Conservation (phyloP, 345 rosid genomes). For the Syzygium jambos region DNA sequence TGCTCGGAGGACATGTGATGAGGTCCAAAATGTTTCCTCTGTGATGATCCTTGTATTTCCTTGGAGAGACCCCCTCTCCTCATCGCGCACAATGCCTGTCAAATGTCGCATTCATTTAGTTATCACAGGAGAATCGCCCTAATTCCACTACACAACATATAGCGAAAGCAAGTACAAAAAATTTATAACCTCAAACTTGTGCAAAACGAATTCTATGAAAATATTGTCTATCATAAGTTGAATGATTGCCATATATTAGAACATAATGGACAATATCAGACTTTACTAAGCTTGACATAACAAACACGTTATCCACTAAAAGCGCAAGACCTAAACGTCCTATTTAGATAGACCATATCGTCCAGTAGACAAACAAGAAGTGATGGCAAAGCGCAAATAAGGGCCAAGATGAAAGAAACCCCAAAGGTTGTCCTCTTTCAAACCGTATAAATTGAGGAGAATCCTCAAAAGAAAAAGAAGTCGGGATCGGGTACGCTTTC, state of each 20-base stretch:
- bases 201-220: neutral
- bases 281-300: neutral
- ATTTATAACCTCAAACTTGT: neutral
- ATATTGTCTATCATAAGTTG: neutral
- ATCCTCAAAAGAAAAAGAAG: no score
- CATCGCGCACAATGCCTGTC: constrained; percentile 55
- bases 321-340: no score
- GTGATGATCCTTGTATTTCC: neutral
- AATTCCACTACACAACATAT: neutral
- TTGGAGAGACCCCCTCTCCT: constrained; percentile 30
- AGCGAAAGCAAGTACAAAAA: no score
- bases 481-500: no score
- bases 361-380: no score
- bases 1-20: constrained; percentile 50
- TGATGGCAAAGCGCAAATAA: no score
- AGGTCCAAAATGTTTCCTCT: constrained; percentile 27
- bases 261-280: neutral
- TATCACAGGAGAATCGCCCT: neutral
- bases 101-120: neutral
- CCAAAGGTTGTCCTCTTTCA: no score
- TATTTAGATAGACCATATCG: no score
- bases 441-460: no score
- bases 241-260: neutral
- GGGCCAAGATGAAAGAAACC: no score
- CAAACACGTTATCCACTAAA: neutral